These are phyloP conservation scores for Malassezia brasiliensis DNA, from an alignment of 1,284 basidiomycete genomes.

Conservation along the genomic window DNA sequence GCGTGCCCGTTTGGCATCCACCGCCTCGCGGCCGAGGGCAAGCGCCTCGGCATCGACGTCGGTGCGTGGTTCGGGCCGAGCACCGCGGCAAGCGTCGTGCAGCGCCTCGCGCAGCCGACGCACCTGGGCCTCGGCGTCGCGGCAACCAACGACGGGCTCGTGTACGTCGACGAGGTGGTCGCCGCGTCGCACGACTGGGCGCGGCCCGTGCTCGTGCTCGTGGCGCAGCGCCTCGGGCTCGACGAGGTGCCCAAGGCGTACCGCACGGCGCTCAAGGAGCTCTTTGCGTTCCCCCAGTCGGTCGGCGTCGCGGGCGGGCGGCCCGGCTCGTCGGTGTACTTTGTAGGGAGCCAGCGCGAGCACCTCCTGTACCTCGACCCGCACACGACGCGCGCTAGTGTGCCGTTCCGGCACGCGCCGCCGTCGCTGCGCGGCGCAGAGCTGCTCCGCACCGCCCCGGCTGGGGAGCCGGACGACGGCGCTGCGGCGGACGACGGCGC, in stretches of 20 bases:
- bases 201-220: slow-evolving; percentile 68
- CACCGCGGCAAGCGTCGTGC: slow-evolving; percentile 88
- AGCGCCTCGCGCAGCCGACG: slow-evolving; percentile 56
- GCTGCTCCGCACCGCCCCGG: slow-evolving; percentile 9
- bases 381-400: slow-evolving; percentile 71
- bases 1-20: slow-evolving; percentile 91
- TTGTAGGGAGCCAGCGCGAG: slow-evolving; percentile 74
- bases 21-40: slow-evolving; percentile 86
- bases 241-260: slow-evolving; percentile 92
- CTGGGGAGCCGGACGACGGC: too few relatives aligned
- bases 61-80: slow-evolving; percentile 98
- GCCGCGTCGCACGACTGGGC: slow-evolving; percentile 56
- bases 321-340: slow-evolving; percentile 92
- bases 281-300: slow-evolving; percentile 87
- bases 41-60: slow-evolving; percentile 85
- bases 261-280: slow-evolving; percentile 77
- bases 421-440: slow-evolving; percentile 25
- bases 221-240: slow-evolving; percentile 76
- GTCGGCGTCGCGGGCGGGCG: slow-evolving; percentile 92
- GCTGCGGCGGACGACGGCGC: too few relatives aligned
- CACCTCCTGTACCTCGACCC: slow-evolving; percentile 81
- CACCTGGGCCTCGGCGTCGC: slow-evolving; percentile 70
- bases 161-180: slow-evolving; percentile 78
- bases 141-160: slow-evolving; percentile 64
- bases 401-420: slow-evolving; percentile 63